A percentile compares a stretch with the other conserved stretches of the same genome.
Evolutionary conservation across 495 filamentous ascomycete genomes (phyloP).

Genomic region (Penicillium diatomitis): DNA sequence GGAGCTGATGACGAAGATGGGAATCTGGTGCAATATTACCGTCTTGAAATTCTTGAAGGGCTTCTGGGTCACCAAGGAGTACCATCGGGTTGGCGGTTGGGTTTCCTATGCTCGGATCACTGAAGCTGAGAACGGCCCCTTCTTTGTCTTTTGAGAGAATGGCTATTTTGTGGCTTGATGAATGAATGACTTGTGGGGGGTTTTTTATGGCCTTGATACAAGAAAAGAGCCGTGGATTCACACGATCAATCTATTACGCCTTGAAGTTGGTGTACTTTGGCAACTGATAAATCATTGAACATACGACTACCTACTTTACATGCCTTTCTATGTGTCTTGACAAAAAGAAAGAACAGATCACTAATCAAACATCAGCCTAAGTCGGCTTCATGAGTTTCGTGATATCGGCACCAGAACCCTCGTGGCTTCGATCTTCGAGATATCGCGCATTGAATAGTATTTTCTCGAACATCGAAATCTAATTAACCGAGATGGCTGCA

Average conservation of each 20-base stretch:
- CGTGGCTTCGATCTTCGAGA: too few species aligned
- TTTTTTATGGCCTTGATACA: background rate
- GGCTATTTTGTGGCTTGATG: too few species aligned
- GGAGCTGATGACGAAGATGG: background rate
- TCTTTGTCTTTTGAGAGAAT: background rate
- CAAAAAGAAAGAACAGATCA: too few species aligned
- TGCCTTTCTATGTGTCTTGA: too few species aligned
- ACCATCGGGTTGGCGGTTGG: slow-evolving; percentile 1
- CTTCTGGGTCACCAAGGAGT: background rate
- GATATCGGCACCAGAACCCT: too few species aligned
- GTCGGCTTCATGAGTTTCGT: too few species aligned
- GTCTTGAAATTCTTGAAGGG: slow-evolving; percentile 1
- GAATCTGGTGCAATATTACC: slow-evolving; percentile 1
- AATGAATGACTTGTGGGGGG: background rate
- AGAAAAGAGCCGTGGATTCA: background rate
- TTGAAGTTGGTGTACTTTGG: background rate
- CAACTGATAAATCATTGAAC: background rate
- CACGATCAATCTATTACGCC: background rate
- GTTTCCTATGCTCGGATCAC: background rate
- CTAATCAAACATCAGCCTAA: too few species aligned
- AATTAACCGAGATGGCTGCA: too few species aligned
- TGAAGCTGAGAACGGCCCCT: slow-evolving; percentile 2
- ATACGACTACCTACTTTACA: background rate
- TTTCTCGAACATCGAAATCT: too few species aligned
- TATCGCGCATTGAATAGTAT: too few species aligned